A percentile compares a stretch with the other conserved stretches of the same genome.
Evolutionary conservation across 257 asterid genomes (phyloP).

Genomic region (Ophiorrhiza pumila): DNA sequence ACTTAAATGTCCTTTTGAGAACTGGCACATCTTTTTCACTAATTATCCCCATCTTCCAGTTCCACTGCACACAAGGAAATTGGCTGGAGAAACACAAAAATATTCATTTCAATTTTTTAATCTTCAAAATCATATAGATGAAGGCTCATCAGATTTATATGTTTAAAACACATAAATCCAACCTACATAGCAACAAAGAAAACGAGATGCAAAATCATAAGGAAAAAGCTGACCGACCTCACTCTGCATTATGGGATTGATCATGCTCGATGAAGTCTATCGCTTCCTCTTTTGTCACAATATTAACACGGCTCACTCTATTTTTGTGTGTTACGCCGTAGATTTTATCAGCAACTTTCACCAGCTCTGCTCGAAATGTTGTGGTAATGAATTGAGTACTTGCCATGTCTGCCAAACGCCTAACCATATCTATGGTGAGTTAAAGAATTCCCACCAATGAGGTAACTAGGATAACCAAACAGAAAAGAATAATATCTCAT

Average conservation of each 20-base stretch:
- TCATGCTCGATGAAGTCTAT: slow-evolving; percentile 80
- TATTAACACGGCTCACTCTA: slow-evolving; percentile 82
- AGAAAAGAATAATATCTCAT: neutral
- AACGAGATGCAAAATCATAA: neutral
- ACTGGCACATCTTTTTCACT: neutral
- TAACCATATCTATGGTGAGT: slow-evolving; percentile 81
- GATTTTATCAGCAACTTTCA: slow-evolving; percentile 93
- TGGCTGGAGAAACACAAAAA: too few species aligned
- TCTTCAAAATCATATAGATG: neutral
- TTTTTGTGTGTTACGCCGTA: slow-evolving; percentile 88
- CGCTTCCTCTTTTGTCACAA: slow-evolving; percentile 73
- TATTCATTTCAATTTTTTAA: neutral
- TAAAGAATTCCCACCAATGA: slow-evolving; percentile 31
- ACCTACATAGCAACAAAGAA: neutral
- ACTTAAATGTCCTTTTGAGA: neutral
- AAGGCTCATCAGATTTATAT: neutral
- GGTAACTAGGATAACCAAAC: neutral
- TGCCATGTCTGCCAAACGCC: slow-evolving; percentile 83
- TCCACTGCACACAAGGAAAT: neutral
- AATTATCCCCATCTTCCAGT: neutral
- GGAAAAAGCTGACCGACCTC: slow-evolving; percentile 44
- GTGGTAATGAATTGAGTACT: slow-evolving; percentile 92
- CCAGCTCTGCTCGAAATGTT: slow-evolving; percentile 87
- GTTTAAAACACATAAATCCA: neutral
- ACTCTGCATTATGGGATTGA: slow-evolving; percentile 67